phyloP scores from a whole-genome alignment of 768 basidiomycete genomes.

The Mycena galopus region DNA sequence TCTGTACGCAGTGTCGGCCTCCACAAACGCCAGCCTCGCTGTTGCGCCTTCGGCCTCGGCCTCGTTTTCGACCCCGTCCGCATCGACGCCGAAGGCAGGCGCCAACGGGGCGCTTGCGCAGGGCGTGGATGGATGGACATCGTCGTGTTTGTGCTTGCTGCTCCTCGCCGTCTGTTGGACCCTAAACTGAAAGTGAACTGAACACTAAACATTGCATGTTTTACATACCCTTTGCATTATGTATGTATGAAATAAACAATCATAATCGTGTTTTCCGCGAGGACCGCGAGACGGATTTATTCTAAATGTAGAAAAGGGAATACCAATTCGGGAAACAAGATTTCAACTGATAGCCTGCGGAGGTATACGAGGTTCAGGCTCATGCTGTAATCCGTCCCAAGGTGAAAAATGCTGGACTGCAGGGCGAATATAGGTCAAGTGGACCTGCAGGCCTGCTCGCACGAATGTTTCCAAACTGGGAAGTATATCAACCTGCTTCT shows the following conservation, averaged over 20 bases:
- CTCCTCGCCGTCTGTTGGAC: background rate
- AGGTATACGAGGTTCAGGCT: too few relatives aligned
- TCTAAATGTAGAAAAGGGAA: too few relatives aligned
- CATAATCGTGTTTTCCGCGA: too few relatives aligned
- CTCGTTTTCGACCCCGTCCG: background rate
- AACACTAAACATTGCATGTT: background rate
- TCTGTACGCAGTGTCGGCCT: conserved; percentile 24
- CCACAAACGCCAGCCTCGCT: conserved; percentile 28
- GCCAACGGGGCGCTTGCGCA: background rate
- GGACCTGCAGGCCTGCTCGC: background rate
- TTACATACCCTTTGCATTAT: background rate
- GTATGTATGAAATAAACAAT: conserved; percentile 6
- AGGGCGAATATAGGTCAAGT: background rate
- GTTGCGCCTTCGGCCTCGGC: conserved; percentile 18
- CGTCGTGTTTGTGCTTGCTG: background rate
- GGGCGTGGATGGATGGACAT: background rate
- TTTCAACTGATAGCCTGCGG: too few relatives aligned
- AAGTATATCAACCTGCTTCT: background rate
- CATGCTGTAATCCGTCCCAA: conserved; percentile 15
- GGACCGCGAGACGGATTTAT: too few relatives aligned
- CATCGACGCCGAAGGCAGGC: background rate
- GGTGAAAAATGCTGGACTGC: background rate
- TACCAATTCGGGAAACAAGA: too few relatives aligned
- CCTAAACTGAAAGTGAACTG: background rate
- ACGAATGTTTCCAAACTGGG: background rate